Percentiles rank a stretch among this genome's conserved stretches.
Evolutionary conservation across 176 grass and related monocot genomes (phyloP).

Genomic region (Phoenix dactylifera): DNA sequence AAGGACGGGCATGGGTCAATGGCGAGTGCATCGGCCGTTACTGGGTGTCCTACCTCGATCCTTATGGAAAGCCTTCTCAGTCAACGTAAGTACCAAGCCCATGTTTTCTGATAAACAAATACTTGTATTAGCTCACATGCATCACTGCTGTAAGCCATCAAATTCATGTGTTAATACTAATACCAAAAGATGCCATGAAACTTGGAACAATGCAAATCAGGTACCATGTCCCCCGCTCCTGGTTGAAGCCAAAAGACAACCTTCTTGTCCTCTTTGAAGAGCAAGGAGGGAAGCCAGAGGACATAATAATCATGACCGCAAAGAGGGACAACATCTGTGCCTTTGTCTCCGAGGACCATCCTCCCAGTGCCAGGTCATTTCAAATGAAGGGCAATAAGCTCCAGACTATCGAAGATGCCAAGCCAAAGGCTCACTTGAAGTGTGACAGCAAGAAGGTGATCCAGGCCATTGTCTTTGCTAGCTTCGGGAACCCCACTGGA

Average conservation of each 20-base stretch:
- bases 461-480: slow-evolving; percentile 58
- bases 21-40: slow-evolving; percentile 57
- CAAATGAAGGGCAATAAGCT: too few relatives aligned
- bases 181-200: neutral
- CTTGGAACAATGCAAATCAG: slow-evolving; percentile 12
- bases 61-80: slow-evolving; percentile 64
- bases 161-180: neutral
- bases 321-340: slow-evolving; percentile 37
- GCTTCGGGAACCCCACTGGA: slow-evolving; percentile 71
- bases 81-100: slow-evolving; percentile 22
- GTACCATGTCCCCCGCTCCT: slow-evolving; percentile 42
- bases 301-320: slow-evolving; percentile 64
- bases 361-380: too few relatives aligned
- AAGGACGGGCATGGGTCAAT: slow-evolving; percentile 59
- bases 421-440: slow-evolving; percentile 25
- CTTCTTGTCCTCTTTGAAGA: slow-evolving; percentile 70
- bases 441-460: slow-evolving; percentile 62
- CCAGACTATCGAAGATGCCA: too few relatives aligned
- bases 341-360: too few relatives aligned
- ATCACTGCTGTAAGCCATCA: neutral
- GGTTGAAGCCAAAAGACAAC: slow-evolving; percentile 46
- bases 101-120: too few relatives aligned
- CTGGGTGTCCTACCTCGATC: slow-evolving; percentile 60
- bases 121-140: too few relatives aligned
- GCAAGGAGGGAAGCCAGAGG: slow-evolving; percentile 45